These are phyloP conservation scores for Xylariaceae sp. DNA, from an alignment of 2,329 filamentous ascomycete species.

Conservation along the genomic window DNA sequence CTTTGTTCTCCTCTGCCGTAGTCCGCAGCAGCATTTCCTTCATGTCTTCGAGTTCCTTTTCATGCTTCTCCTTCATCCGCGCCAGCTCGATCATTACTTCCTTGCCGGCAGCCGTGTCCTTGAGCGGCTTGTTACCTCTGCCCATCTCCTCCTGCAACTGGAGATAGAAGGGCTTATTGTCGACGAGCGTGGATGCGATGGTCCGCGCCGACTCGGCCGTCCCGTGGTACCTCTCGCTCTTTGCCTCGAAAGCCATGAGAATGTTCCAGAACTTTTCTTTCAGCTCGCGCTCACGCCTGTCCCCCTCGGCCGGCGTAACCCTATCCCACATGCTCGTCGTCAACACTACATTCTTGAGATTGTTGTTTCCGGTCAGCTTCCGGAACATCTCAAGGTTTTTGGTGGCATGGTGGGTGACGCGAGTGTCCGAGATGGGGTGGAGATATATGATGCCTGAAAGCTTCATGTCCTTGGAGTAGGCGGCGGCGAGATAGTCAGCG, in stretches of 20 bases:
- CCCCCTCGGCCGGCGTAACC: slow-evolving; percentile 26
- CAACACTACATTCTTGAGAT: slow-evolving; percentile 38
- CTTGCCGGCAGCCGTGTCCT: slow-evolving; percentile 41
- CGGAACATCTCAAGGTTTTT: slow-evolving; percentile 42
- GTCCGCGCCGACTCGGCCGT: slow-evolving; percentile 20
- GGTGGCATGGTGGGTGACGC: slow-evolving; percentile 36
- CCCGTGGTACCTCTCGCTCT: slow-evolving; percentile 22
- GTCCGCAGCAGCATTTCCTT: slow-evolving; percentile 38
- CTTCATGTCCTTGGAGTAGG: slow-evolving; percentile 30
- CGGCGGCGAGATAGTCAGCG: slow-evolving; percentile 33
- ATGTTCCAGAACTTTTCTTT: slow-evolving; percentile 37
- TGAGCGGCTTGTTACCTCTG: slow-evolving; percentile 52
- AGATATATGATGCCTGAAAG: slow-evolving; percentile 44
- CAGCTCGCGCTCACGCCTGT: slow-evolving; percentile 29
- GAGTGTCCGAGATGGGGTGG: slow-evolving; percentile 40
- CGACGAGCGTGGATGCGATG: slow-evolving; percentile 29
- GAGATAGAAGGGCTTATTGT: slow-evolving; percentile 64
- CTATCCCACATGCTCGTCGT: slow-evolving; percentile 41
- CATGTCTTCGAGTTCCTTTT: slow-evolving; percentile 56
- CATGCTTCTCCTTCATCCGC: slow-evolving; percentile 50
- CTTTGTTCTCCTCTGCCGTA: slow-evolving; percentile 25
- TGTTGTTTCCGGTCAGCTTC: slow-evolving; percentile 39
- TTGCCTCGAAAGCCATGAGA: slow-evolving; percentile 30
- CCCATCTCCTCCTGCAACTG: slow-evolving; percentile 65
- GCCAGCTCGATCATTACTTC: slow-evolving; percentile 56